These are phyloP conservation scores for Rhodotorula mucilaginosa DNA, from an alignment of 1,284 basidiomycete species.

Conservation along the genomic window DNA sequence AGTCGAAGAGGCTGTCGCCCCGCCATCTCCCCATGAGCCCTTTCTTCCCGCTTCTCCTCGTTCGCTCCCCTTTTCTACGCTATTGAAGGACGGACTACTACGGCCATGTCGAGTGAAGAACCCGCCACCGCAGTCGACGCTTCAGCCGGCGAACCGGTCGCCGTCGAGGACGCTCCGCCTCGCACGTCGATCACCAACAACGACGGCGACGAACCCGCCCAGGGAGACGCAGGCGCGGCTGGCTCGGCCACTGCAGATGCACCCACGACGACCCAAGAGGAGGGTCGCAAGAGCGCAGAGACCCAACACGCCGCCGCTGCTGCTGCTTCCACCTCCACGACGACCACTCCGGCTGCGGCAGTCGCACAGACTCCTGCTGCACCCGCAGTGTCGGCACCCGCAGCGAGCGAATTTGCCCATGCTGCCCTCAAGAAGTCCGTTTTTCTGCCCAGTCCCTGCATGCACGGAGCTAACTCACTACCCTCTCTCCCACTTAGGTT, in stretches of 20 bases:
- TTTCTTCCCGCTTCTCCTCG: background rate
- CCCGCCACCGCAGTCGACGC: constrained; percentile 22
- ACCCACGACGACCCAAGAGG: background rate
- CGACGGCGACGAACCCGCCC: background rate
- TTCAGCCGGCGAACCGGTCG: constrained; percentile 13
- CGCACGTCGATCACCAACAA: constrained; percentile 2
- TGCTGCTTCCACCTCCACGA: background rate
- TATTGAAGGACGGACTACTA: background rate
- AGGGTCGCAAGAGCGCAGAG: background rate
- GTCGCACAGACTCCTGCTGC: constrained; percentile 13
- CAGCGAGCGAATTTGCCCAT: constrained; percentile 37
- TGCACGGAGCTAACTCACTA: too few species aligned
- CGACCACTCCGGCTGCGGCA: constrained; percentile 6
- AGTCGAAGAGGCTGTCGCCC: too few species aligned
- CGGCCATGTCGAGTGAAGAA: constrained; percentile 18
- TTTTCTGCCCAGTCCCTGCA: background rate
- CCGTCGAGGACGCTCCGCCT: constrained; percentile 3
- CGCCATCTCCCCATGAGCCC: background rate
- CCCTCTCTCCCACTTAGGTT: constrained; percentile 58
- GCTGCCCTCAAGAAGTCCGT: constrained; percentile 40
- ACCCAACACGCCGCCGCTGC: constrained; percentile 2
- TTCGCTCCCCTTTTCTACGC: background rate
- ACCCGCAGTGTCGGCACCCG: constrained; percentile 12
- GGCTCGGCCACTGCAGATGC: background rate
- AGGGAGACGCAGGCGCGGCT: background rate